These are phyloP conservation scores for Apiospora phragmitis DNA, from an alignment of 2,329 filamentous ascomycete genomes.

Conservation along the genomic window DNA sequence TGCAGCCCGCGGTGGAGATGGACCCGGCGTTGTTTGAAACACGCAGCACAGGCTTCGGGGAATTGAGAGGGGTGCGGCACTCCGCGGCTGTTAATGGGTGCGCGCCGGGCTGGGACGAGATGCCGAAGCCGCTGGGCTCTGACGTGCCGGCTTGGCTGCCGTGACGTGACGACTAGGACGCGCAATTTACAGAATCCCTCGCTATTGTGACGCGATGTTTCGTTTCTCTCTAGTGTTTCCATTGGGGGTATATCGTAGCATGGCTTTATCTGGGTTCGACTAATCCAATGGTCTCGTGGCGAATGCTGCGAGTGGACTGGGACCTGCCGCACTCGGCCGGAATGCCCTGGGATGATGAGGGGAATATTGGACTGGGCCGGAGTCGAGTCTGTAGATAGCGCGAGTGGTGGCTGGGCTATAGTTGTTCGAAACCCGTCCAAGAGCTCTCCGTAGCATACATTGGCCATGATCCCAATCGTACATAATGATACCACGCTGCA, in stretches of 20 bases:
- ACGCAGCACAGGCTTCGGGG: slow-evolving; percentile 45
- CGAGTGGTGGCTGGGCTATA: neutral
- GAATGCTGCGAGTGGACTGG: neutral
- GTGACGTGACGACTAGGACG: neutral
- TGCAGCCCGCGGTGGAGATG: slow-evolving; percentile 19
- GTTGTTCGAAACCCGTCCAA: neutral
- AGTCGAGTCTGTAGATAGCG: neutral
- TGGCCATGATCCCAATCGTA: neutral
- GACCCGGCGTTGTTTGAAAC: slow-evolving; percentile 38
- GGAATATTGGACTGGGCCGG: neutral
- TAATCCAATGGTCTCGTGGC: neutral
- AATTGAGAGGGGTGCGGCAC: slow-evolving; percentile 48
- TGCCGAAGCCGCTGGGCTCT: slow-evolving; percentile 50
- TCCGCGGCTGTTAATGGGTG: slow-evolving; percentile 46
- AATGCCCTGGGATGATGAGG: neutral
- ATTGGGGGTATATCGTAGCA: neutral
- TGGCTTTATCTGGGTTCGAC: neutral
- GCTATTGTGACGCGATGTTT: neutral
- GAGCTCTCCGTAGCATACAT: neutral
- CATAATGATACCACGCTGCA: neutral
- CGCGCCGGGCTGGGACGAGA: slow-evolving; percentile 48
- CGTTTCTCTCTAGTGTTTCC: neutral
- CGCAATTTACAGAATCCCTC: neutral
- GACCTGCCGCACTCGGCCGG: neutral
- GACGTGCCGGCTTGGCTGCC: slow-evolving; percentile 43